These are phyloP conservation scores for Wilcoxina mikolae DNA, from an alignment of 495 filamentous ascomycete genomes.

Conservation along the genomic window DNA sequence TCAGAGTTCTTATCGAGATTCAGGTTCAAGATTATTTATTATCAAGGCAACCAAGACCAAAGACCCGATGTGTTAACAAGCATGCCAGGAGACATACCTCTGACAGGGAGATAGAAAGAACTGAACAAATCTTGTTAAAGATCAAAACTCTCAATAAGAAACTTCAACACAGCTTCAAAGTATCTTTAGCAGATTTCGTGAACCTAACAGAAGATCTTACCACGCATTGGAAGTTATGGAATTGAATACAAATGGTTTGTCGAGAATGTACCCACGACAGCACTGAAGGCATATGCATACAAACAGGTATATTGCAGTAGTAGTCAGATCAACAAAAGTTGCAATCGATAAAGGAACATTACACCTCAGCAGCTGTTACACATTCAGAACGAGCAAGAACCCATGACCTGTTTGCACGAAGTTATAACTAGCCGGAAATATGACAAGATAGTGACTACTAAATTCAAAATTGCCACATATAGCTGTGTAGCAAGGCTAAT, in stretches of 20 bases:
- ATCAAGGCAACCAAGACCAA: constrained; percentile 8
- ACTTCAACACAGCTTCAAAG: not conserved
- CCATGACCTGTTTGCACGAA: not conserved
- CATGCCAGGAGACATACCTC: constrained; percentile 6
- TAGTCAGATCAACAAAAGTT: not conserved
- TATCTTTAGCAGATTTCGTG: not conserved
- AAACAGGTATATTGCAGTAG: too few species aligned
- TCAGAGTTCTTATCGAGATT: constrained; percentile 10
- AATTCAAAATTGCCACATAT: constrained; percentile 8
- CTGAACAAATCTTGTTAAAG: constrained; percentile 1
- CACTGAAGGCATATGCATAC: too few species aligned
- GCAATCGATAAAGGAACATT: not conserved
- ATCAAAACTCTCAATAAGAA: not conserved
- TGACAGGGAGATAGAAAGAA: not conserved
- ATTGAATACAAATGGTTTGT: not conserved
- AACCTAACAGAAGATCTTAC: not conserved
- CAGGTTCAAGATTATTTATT: constrained; percentile 10
- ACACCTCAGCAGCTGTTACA: not conserved
- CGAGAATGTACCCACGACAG: too few species aligned
- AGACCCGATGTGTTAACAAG: constrained; percentile 12
- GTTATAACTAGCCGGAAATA: constrained; percentile 7
- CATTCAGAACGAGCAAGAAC: not conserved
- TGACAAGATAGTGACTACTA: not conserved
- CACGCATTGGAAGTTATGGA: not conserved
- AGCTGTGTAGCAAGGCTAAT: constrained; percentile 1